These are phyloP conservation scores for Aulographum hederae DNA, from an alignment of 2,329 filamentous ascomycete species.

Conservation along the genomic window DNA sequence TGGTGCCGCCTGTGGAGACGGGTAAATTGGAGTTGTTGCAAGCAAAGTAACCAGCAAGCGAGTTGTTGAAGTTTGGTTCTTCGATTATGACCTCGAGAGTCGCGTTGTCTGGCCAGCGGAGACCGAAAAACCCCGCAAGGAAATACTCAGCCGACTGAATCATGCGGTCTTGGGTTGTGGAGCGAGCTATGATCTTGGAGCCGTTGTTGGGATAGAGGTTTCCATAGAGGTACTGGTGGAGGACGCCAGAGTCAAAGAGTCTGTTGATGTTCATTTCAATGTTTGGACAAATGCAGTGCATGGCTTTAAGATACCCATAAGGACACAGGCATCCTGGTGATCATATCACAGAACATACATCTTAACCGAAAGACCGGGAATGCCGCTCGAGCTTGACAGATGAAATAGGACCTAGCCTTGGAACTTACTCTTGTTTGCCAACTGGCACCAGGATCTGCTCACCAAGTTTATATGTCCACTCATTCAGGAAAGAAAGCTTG, in stretches of 20 bases:
- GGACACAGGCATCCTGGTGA: no score
- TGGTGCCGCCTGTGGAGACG: conserved; percentile 30
- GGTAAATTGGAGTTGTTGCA: conserved; percentile 41
- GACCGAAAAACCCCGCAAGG: conserved; percentile 60
- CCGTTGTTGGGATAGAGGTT: conserved; percentile 49
- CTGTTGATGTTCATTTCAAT: conserved; percentile 1
- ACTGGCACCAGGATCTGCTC: conserved; percentile 54
- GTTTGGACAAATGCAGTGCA: background rate
- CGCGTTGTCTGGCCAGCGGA: conserved; percentile 54
- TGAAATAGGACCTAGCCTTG: background rate
- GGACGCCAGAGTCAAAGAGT: conserved; percentile 48
- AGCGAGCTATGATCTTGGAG: conserved; percentile 55
- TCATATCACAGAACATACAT: no score
- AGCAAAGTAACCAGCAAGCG: conserved; percentile 45
- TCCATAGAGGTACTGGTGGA: conserved; percentile 58
- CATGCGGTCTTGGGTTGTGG: conserved; percentile 64
- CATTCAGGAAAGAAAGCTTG: conserved; percentile 44
- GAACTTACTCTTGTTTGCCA: conserved; percentile 42
- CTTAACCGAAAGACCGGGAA: no score
- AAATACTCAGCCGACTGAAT: conserved; percentile 62
- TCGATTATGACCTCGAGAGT: conserved; percentile 60
- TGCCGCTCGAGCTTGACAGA: no score
- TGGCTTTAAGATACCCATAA: no score
- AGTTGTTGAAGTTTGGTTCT: conserved; percentile 45
- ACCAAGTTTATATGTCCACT: conserved; percentile 52